phyloP scores from a whole-genome alignment of 495 filamentous ascomycete genomes.

The Penicillium samsonianum region DNA sequence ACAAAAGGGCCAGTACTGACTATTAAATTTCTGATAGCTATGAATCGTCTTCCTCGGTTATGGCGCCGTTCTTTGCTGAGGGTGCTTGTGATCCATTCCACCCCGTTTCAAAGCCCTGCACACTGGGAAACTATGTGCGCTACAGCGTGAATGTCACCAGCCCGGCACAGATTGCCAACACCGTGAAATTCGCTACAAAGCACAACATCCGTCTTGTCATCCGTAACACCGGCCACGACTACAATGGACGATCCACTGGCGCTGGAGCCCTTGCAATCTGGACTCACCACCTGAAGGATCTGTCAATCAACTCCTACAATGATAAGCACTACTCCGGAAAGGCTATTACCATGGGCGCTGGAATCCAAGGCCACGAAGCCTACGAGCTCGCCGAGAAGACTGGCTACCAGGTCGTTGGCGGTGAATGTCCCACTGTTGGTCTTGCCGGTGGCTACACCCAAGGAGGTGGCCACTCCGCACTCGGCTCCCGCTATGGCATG shows the following conservation, averaged over 20 bases:
- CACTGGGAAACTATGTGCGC: slow-evolving; percentile 56
- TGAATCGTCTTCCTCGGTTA: slow-evolving; percentile 41
- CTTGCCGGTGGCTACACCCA: slow-evolving; percentile 58
- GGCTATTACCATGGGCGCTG: slow-evolving; percentile 56
- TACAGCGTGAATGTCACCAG: slow-evolving; percentile 49
- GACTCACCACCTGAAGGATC: slow-evolving; percentile 57
- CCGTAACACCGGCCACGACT: slow-evolving; percentile 65
- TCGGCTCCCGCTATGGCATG: slow-evolving; percentile 56
- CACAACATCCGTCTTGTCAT: slow-evolving; percentile 63
- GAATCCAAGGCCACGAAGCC: slow-evolving; percentile 51
- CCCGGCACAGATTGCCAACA: slow-evolving; percentile 32
- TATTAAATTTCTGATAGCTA: slow-evolving; percentile 23
- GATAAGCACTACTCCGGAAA: slow-evolving; percentile 45
- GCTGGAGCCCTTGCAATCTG: slow-evolving; percentile 55
- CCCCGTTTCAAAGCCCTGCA: slow-evolving; percentile 51
- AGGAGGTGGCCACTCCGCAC: slow-evolving; percentile 61
- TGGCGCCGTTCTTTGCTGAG: slow-evolving; percentile 45
- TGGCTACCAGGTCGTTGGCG: slow-evolving; percentile 33
- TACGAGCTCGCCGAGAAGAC: slow-evolving; percentile 41
- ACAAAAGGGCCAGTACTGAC: neutral
- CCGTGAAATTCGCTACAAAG: slow-evolving; percentile 49
- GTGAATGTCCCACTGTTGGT: slow-evolving; percentile 39
- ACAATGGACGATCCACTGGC: slow-evolving; percentile 58
- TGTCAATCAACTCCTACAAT: slow-evolving; percentile 39
- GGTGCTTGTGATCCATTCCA: slow-evolving; percentile 59